Percentiles rank a stretch among this genome's conserved stretches.
Conservation (phyloP, 257 asterid species). For the Paulownia fortunei region DNA sequence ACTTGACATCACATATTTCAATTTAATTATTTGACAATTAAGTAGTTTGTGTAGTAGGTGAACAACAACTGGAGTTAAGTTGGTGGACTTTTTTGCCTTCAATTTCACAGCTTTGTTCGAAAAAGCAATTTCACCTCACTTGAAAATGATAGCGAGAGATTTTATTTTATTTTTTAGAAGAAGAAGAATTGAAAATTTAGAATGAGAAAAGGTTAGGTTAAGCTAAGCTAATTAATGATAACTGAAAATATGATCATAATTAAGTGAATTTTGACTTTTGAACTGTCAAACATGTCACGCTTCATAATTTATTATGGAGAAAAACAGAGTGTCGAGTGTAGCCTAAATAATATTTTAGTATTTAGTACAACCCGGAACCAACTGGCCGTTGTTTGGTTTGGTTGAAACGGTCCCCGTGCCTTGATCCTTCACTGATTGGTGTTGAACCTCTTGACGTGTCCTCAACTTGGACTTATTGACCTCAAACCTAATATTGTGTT, state of each 20-base stretch:
- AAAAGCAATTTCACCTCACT: conserved; percentile 11
- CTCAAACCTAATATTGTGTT: not conserved
- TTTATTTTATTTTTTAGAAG: no score
- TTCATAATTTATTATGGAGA: not conserved
- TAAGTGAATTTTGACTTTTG: not conserved
- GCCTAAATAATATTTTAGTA: no score
- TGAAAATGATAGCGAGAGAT: not conserved
- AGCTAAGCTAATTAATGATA: no score
- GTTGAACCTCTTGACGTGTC: not conserved
- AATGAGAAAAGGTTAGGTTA: not conserved
- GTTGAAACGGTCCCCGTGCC: no score
- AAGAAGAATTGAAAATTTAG: no score
- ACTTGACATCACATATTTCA: not conserved
- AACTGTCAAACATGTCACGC: not conserved
- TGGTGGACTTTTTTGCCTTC: not conserved
- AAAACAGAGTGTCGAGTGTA: no score
- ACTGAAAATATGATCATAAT: no score
- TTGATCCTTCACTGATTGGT: not conserved
- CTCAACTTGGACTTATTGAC: not conserved
- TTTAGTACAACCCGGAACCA: no score
- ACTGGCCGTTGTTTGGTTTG: no score
- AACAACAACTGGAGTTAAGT: not conserved
- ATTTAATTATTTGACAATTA: not conserved
- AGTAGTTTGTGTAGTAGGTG: conserved; percentile 11
- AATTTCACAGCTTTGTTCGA: conserved; percentile 4